phyloP scores from a whole-genome alignment of 768 basidiomycete species.

The Hypholoma fasciculare region DNA sequence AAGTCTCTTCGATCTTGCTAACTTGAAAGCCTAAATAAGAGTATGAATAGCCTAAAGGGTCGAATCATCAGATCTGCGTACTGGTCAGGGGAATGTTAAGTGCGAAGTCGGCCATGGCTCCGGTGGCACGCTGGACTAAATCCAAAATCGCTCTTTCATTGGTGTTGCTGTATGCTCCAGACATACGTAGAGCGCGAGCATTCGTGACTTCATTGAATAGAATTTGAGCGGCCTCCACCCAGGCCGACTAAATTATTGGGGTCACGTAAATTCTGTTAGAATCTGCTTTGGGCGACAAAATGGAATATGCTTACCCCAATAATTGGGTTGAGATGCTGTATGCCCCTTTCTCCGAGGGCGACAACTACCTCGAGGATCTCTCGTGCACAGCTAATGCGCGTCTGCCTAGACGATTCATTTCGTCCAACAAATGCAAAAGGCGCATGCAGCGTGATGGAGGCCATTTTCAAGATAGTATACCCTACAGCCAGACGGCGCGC shows the following conservation, averaged over 20 bases:
- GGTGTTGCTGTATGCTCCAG: constrained; percentile 10
- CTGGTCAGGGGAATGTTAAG: constrained; percentile 20
- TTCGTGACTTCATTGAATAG: constrained; percentile 20
- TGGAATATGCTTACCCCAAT: constrained; percentile 24
- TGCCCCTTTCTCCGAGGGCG: constrained; percentile 14
- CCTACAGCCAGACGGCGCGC: constrained; percentile 28
- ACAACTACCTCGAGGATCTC: constrained; percentile 19
- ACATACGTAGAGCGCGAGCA: constrained; percentile 13
- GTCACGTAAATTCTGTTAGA: neutral
- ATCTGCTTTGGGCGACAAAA: neutral
- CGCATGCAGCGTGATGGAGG: constrained; percentile 35
- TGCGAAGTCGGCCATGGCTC: constrained; percentile 19
- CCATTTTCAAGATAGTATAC: constrained; percentile 34
- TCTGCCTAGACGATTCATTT: constrained; percentile 20
- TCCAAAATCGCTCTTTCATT: constrained; percentile 16
- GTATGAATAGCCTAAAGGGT: neutral
- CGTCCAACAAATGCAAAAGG: constrained; percentile 23
- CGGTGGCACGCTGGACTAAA: constrained; percentile 15
- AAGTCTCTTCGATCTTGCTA: constrained; percentile 19
- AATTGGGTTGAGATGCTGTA: constrained; percentile 26
- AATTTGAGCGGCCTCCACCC: constrained; percentile 26
- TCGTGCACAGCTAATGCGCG: constrained; percentile 20
- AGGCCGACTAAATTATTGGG: constrained; percentile 15
- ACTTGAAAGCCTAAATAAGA: constrained; percentile 19
- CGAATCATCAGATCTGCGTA: neutral